Evolutionary conservation across 768 basidiomycete species (phyloP).

Genomic region (Mycena maculata): DNA sequence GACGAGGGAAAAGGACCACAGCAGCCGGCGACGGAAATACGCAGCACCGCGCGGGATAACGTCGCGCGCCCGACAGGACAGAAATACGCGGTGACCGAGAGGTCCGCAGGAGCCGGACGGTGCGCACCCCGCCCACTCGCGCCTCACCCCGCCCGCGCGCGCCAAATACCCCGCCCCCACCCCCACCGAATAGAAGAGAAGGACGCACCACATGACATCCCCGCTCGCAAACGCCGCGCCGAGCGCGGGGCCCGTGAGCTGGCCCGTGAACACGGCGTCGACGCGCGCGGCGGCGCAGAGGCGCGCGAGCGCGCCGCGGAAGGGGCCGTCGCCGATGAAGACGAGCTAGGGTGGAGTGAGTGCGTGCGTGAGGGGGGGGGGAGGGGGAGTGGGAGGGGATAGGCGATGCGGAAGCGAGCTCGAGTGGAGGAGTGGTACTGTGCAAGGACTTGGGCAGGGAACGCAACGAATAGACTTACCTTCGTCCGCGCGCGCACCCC

Average conservation of each 20-base stretch:
- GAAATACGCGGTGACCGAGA: too few species aligned
- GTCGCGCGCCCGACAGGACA: too few species aligned
- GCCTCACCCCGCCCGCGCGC: too few species aligned
- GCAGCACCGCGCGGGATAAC: too few species aligned
- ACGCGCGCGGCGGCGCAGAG: background rate
- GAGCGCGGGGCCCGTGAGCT: constrained; percentile 10
- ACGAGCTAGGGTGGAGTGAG: background rate
- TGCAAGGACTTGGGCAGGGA: too few species aligned
- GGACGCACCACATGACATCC: constrained; percentile 20
- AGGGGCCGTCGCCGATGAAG: constrained; percentile 19
- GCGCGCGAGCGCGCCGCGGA: background rate
- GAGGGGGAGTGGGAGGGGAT: background rate
- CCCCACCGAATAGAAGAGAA: background rate
- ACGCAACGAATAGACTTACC: background rate
- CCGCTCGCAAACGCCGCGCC: constrained; percentile 28
- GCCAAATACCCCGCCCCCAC: too few species aligned
- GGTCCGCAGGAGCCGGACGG: too few species aligned
- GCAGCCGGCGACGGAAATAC: too few species aligned
- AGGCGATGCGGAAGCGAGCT: background rate
- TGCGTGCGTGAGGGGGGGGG: background rate
- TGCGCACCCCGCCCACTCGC: too few species aligned
- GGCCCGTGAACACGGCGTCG: constrained; percentile 21
- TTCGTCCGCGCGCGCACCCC: background rate
- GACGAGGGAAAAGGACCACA: too few species aligned
- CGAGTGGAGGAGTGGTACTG: background rate